Conservation (phyloP, 352 stramenopile genomes). For the Globisporangium solare region DNA sequence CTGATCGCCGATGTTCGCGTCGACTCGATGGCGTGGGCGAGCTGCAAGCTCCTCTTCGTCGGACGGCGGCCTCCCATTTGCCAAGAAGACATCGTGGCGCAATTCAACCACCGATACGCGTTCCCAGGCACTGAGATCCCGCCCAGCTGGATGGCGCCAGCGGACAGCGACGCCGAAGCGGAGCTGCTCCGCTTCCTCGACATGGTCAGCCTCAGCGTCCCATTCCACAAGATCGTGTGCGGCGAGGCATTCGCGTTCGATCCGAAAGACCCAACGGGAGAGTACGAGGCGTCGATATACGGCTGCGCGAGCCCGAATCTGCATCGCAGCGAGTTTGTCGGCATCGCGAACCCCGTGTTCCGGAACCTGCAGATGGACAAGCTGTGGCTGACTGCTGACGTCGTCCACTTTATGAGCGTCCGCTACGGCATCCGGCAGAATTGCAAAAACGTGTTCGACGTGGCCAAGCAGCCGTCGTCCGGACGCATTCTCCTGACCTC, state of each 20-base stretch:
- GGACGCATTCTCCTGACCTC: no score
- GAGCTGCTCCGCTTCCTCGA: conserved; percentile 4
- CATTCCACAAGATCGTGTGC: no score
- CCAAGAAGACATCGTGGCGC: conserved; percentile 4
- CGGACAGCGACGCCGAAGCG: conserved; percentile 1
- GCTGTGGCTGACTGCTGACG: no score
- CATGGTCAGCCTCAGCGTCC: conserved; percentile 8
- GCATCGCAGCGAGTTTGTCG: no score
- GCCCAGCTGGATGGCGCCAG: conserved; percentile 7
- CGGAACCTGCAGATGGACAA: no score
- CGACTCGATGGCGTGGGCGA: conserved; percentile 12
- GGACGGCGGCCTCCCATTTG: not conserved
- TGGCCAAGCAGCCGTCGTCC: not conserved
- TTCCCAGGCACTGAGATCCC: not conserved
- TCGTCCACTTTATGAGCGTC: no score
- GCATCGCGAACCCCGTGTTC: no score
- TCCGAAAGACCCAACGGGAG: no score
- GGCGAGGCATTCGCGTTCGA: no score
- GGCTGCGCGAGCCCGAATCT: no score
- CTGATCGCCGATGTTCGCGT: not conserved
- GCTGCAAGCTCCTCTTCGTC: conserved; percentile 12
- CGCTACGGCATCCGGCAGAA: no score
- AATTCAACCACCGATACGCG: conserved; percentile 4
- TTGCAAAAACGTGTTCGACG: not conserved
- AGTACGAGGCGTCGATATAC: no score